phyloP scores from a whole-genome alignment of 1,139 yeast genomes.

The Barnettozyma hawaiiensis region DNA sequence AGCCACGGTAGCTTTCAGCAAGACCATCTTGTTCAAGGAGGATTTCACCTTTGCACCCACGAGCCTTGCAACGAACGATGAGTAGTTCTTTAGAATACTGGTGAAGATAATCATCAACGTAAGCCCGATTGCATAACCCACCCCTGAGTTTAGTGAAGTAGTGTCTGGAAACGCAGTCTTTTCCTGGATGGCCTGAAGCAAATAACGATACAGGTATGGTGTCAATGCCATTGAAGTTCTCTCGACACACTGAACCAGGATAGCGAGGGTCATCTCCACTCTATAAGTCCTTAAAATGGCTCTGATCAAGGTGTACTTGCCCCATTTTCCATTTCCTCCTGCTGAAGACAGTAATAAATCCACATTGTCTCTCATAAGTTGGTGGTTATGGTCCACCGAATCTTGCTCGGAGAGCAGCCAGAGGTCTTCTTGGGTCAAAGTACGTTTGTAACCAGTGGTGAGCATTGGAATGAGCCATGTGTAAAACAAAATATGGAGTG shows the following conservation, averaged over 20 bases:
- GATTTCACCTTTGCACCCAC: constrained; percentile 65
- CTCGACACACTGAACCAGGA: constrained; percentile 37
- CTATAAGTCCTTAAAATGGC: constrained; percentile 50
- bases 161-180: constrained; percentile 29
- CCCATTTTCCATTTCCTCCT: constrained; percentile 14
- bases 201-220: constrained; percentile 43
- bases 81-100: constrained; percentile 52
- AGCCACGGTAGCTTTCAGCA: constrained; percentile 58
- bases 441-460: constrained; percentile 57
- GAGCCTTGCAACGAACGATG: constrained; percentile 49
- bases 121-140: constrained; percentile 54
- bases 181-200: constrained; percentile 40
- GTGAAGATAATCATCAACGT: constrained; percentile 38
- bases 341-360: constrained; percentile 18
- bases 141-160: constrained; percentile 40
- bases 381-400: constrained; percentile 41
- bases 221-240: constrained; percentile 39
- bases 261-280: constrained; percentile 40
- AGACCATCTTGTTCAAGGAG: constrained; percentile 56
- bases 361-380: constrained; percentile 33
- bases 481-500: constrained; percentile 37
- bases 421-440: constrained; percentile 55
- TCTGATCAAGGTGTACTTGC: background rate
- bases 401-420: constrained; percentile 46
- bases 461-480: constrained; percentile 55